phyloP scores from a whole-genome alignment of 805 yeast species.

The Metschnikowia bowlesiae region DNA sequence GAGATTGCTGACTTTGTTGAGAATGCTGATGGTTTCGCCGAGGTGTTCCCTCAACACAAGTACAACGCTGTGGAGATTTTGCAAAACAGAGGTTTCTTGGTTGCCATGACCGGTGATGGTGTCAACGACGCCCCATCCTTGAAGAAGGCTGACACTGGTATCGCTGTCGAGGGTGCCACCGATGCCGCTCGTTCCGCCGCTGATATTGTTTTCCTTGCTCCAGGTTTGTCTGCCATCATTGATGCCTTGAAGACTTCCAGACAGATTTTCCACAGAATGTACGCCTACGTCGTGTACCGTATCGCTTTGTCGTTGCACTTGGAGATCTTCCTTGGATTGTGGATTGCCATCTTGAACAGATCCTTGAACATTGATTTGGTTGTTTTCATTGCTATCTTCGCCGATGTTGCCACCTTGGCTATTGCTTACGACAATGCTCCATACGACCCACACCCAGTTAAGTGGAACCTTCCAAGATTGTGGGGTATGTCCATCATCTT shows the following conservation, averaged over 20 bases:
- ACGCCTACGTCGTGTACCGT: conserved; percentile 96
- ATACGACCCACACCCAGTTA: conserved; percentile 85
- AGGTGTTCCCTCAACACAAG: conserved; percentile 97
- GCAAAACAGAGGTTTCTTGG: conserved; percentile 94
- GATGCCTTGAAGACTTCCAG: conserved; percentile 90
- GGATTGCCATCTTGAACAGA: conserved; percentile 91
- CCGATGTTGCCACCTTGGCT: conserved; percentile 95
- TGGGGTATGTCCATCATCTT: conserved; percentile 94
- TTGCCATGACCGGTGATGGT: conserved; percentile 99
- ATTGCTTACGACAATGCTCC: conserved; percentile 98
- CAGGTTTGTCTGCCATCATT: conserved; percentile 92
- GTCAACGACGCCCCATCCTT: conserved; percentile 97
- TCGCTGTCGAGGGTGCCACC: conserved; percentile 97
- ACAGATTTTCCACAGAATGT: conserved; percentile 98
- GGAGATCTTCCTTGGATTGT: conserved; percentile 90
- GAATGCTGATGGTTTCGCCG: conserved; percentile 97
- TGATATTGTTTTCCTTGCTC: conserved; percentile 89
- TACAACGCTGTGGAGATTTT: conserved; percentile 92
- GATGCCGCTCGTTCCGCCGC: conserved; percentile 98
- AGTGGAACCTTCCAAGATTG: conserved; percentile 95
- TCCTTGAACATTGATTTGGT: conserved; percentile 85
- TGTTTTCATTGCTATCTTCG: conserved; percentile 95
- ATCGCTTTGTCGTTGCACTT: conserved; percentile 92
- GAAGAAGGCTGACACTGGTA: conserved; percentile 86
- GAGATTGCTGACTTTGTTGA: conserved; percentile 96